Percentiles rank a stretch among this genome's conserved stretches.
Conservation (phyloP, 2,329 filamentous ascomycete genomes). For the Aulographum hederae region DNA sequence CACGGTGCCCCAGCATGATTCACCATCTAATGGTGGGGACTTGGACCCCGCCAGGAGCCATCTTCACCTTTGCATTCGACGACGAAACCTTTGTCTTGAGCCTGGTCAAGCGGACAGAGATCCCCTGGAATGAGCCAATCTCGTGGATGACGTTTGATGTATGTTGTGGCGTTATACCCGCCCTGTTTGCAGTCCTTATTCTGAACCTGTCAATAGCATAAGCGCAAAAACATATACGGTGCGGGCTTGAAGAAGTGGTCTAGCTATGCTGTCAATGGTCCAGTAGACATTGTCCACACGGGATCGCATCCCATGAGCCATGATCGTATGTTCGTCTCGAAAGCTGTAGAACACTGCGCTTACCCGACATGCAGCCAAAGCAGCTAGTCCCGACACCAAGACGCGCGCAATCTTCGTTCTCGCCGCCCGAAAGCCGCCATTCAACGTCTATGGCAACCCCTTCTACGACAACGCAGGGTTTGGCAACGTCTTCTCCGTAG, state of each 20-base stretch:
- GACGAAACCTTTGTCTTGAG: constrained; percentile 59
- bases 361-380: constrained; percentile 33
- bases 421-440: constrained; percentile 57
- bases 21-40: constrained; percentile 87
- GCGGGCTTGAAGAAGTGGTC: constrained; percentile 90
- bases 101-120: constrained; percentile 63
- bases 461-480: constrained; percentile 76
- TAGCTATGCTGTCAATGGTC: constrained; percentile 58
- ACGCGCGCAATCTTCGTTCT: constrained; percentile 82
- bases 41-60: constrained; percentile 77
- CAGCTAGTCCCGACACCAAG: constrained; percentile 52
- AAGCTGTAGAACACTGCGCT: constrained; percentile 2
- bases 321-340: constrained; percentile 38
- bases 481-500: constrained; percentile 57
- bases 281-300: constrained; percentile 58
- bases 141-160: constrained; percentile 90
- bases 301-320: constrained; percentile 58
- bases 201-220: constrained; percentile 35
- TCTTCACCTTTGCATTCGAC: constrained; percentile 79
- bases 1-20: constrained; percentile 54
- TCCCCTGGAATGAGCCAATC: constrained; percentile 69
- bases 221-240: constrained; percentile 71
- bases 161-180: constrained; percentile 19
- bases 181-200: too few species aligned
- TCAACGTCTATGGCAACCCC: constrained; percentile 74